A percentile compares a stretch with the other conserved stretches of the same genome.
phyloP scores from a whole-genome alignment of 1,139 yeast species.

The Ogataea hybrid region DNA sequence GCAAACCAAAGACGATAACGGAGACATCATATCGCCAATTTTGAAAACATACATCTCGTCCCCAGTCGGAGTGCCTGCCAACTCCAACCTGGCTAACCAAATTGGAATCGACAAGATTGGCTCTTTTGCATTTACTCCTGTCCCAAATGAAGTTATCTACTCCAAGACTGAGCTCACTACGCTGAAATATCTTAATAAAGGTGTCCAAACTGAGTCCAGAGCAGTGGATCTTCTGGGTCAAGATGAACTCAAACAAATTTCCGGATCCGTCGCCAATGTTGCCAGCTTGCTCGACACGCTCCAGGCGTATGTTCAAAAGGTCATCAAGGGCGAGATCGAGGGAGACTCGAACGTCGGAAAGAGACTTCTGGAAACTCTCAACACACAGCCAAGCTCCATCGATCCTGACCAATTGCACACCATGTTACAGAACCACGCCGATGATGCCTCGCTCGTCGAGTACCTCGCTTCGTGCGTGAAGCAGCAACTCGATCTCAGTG shows the following conservation, averaged over 20 bases:
- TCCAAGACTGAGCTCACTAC: constrained; percentile 59
- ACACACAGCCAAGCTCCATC: constrained; percentile 57
- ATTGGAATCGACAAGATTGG: constrained; percentile 49
- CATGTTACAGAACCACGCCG: constrained; percentile 70
- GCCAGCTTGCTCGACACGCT: constrained; percentile 56
- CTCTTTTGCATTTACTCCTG: constrained; percentile 75
- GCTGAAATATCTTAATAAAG: constrained; percentile 40
- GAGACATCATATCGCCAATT: constrained; percentile 41
- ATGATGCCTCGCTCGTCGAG: constrained; percentile 81
- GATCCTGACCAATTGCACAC: constrained; percentile 57
- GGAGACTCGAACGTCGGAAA: constrained; percentile 63
- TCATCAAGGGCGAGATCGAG: constrained; percentile 43
- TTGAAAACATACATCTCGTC: constrained; percentile 75
- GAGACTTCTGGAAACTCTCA: constrained; percentile 60
- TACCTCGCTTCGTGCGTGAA: constrained; percentile 82
- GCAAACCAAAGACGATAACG: constrained; percentile 41
- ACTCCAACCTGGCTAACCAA: constrained; percentile 37
- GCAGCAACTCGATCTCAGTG: constrained; percentile 80
- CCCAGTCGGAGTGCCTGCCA: constrained; percentile 56
- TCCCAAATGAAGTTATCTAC: constrained; percentile 65
- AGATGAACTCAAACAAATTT: constrained; percentile 49
- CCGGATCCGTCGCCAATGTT: constrained; percentile 55
- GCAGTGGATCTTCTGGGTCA: constrained; percentile 31
- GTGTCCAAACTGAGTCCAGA: constrained; percentile 35
- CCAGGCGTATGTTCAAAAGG: constrained; percentile 46